Base-by-base conservation (phyloP, 169 alveolate genomes). In the Plasmodium fragile region DNA sequence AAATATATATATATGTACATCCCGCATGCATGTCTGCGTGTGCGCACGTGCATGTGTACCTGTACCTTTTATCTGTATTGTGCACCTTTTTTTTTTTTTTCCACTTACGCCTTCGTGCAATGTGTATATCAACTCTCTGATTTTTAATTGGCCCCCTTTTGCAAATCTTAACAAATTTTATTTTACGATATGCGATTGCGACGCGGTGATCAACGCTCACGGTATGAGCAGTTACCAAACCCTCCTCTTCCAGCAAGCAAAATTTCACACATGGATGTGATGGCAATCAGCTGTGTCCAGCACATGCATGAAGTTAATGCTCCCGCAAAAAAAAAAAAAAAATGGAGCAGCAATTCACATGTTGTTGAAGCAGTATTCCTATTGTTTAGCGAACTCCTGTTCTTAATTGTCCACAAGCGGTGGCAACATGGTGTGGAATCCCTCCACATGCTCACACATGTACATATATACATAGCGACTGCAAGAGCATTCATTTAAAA, bases 1-100 rank as follows among this genome's bases (percentile, higher is more conserved):
- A 25, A 53, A 81, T 80, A 80, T 81, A 53, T 45, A 80, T 81
- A 55, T 49, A 72, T 49, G 39, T 79, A 45, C 36, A 49, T 80
- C 16, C 34, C 16, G 39, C 25, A 73, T 32, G 41, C 69, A 75
- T 75, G 49, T n/a, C 13, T 36, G 52, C 45, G 49, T 18, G 49
- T 8, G 41, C 49, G 39, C 45, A 49, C 45, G 49, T 32, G 49
- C 30, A 49, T 36, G 82, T 13, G 82, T 75, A 18, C 4, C 22
- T 49, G 18, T 49, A 16, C 59, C 16, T 49, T 49, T 49, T 49
- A 16, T 3, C 59, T 16, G 1, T 49, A 49, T 16, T 16, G 22
- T 16, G 0, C 0, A 13, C n/a, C 59, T 11, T 22, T n/a, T n/a
- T 65, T n/a, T 65, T 65, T 65, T n/a, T 65, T 65, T 22, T 65